Evolutionary conservation across 805 yeast genomes (phyloP).

Genomic region (Nakazawaea populi): DNA sequence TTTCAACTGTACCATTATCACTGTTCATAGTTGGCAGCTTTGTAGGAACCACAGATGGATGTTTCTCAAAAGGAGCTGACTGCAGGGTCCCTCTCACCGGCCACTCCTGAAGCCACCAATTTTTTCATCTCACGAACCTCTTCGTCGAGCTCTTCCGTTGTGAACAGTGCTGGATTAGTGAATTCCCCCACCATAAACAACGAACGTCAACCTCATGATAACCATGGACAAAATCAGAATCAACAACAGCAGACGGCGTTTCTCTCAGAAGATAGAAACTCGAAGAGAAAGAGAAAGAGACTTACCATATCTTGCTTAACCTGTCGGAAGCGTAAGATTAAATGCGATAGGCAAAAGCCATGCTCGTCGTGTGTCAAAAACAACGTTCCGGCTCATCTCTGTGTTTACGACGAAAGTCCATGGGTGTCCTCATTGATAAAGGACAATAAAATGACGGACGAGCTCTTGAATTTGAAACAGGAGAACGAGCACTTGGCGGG

Average conservation of each 20-base stretch:
- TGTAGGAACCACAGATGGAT: too few relatives aligned
- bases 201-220: background rate
- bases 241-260: background rate
- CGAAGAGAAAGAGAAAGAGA: conserved; percentile 15
- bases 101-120: background rate
- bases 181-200: background rate
- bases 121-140: background rate
- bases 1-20: too few relatives aligned
- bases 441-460: conserved; percentile 10
- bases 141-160: background rate
- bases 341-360: conserved; percentile 25
- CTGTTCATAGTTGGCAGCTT: too few relatives aligned
- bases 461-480: conserved; percentile 7
- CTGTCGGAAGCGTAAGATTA: conserved; percentile 25
- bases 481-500: conserved; percentile 8
- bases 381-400: conserved; percentile 12
- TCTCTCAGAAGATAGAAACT: background rate
- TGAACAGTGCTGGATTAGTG: background rate
- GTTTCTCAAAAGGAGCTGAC: background rate
- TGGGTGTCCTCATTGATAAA: conserved; percentile 10
- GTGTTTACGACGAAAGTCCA: conserved; percentile 10
- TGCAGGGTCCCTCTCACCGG: background rate
- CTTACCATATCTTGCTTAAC: conserved; percentile 21
- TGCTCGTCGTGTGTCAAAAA: conserved; percentile 22
- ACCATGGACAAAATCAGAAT: background rate